Evolutionary conservation across 129 eudicot genomes (phyloP).

Genomic region (Flaveria ramosissima): DNA sequence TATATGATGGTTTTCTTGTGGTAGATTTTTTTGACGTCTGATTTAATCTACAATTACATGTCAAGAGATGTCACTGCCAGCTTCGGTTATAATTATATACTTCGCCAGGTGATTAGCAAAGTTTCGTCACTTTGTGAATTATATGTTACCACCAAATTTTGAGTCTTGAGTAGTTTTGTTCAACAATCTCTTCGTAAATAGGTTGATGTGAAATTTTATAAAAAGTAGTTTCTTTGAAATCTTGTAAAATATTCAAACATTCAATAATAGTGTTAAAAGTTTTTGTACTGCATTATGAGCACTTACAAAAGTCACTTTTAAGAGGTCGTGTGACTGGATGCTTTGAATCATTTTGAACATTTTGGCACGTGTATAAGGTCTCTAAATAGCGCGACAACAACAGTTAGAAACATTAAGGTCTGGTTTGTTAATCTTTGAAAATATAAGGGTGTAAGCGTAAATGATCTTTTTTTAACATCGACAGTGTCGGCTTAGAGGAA

Average conservation of each 20-base stretch:
- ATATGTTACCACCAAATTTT: too few relatives aligned
- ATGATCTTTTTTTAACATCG: neutral
- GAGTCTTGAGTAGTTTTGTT: too few relatives aligned
- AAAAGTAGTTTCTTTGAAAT: neutral
- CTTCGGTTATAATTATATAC: constrained; percentile 82
- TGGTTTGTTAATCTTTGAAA: neutral
- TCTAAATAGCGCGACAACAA: too few relatives aligned
- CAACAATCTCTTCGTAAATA: too few relatives aligned
- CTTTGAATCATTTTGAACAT: neutral
- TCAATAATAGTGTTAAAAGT: neutral
- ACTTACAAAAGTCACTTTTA: neutral
- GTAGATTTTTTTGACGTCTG: constrained; percentile 87
- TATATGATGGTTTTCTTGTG: constrained; percentile 17
- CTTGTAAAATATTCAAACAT: neutral
- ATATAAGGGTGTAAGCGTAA: neutral
- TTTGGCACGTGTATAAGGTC: neutral
- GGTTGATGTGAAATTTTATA: too few relatives aligned
- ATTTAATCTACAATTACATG: constrained; percentile 78
- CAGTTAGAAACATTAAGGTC: neutral
- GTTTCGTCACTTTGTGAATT: too few relatives aligned
- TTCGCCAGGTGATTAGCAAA: constrained; percentile 68
- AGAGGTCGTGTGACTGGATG: neutral
- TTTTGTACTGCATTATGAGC: neutral
- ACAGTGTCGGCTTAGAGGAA: constrained; percentile 89
- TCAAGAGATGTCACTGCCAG: constrained; percentile 86